A percentile compares a stretch with the other conserved stretches of the same genome.
phyloP scores from a whole-genome alignment of 31 red algal genomes.

The Odonthalia washingtoniensis region DNA sequence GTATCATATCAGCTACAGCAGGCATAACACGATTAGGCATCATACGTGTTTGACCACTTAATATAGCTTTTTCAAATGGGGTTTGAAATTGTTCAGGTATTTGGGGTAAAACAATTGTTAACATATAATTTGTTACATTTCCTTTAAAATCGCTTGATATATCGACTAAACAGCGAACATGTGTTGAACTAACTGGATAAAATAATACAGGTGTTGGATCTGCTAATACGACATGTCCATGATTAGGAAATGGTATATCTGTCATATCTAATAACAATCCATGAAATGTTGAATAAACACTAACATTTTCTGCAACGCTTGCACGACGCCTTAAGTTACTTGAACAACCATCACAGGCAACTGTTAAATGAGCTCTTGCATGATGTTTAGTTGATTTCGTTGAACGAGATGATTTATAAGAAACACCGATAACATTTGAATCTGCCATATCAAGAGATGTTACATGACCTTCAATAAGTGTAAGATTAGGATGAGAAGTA shows the following conservation, averaged over 20 bases:
- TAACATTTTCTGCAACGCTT: constrained; percentile 49
- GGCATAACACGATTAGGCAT: constrained; percentile 99
- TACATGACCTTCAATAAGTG: too few species aligned
- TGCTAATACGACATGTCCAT: constrained; percentile 94
- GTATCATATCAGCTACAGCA: constrained; percentile 66
- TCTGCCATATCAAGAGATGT: constrained; percentile 65
- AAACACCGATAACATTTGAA: constrained; percentile 75
- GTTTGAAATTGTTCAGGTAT: constrained; percentile 73
- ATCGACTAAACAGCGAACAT: constrained; percentile 96
- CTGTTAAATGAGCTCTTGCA: constrained; percentile 80
- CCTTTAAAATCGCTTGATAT: constrained; percentile 62
- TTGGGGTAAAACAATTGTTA: constrained; percentile 81
- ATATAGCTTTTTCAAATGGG: constrained; percentile 72
- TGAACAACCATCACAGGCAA: constrained; percentile 98
- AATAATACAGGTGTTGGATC: constrained; percentile 93
- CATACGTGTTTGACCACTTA: constrained; percentile 60
- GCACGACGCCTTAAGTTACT: constrained; percentile 77
- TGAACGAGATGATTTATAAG: constrained; percentile 43
- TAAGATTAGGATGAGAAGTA: constrained; percentile 51
- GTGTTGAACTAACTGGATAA: constrained; percentile 89
- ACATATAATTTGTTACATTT: constrained; percentile 69
- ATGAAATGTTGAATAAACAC: constrained; percentile 88
- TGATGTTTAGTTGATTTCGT: not conserved
- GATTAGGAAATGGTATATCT: constrained; percentile 83
- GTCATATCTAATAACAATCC: constrained; percentile 79